Conservation (phyloP, 352 stramenopile species). For the Phytophthora citrophthora region DNA sequence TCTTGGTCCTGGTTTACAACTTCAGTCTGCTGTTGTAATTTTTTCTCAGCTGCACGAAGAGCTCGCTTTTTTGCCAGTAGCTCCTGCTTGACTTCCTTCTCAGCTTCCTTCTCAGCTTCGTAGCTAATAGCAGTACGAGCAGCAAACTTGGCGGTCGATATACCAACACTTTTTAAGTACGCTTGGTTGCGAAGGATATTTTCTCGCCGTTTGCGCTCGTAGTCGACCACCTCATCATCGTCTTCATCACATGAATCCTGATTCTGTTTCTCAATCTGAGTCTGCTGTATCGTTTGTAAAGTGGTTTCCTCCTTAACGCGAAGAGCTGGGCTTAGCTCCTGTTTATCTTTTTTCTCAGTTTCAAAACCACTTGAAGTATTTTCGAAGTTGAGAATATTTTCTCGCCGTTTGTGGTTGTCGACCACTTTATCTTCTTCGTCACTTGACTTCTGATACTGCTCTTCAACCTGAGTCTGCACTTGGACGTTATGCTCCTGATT, state of each 20-base stretch:
- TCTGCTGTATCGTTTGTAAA: neutral
- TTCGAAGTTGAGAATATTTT: neutral
- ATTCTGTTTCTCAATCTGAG: too few species aligned
- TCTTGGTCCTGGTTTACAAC: neutral
- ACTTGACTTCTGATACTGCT: neutral
- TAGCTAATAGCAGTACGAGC: constrained; percentile 15
- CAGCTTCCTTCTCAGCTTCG: neutral
- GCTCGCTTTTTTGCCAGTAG: neutral
- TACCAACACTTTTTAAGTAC: constrained; percentile 40
- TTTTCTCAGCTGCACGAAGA: neutral
- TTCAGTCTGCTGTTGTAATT: neutral
- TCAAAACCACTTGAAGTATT: neutral
- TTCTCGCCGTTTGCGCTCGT: neutral
- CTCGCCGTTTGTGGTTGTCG: neutral
- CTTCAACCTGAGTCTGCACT: neutral
- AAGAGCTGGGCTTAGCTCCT: neutral
- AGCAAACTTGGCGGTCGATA: constrained; percentile 67
- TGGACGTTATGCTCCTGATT: too few species aligned
- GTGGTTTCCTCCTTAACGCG: neutral
- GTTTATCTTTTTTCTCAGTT: neutral
- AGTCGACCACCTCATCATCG: neutral
- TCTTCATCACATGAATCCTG: neutral
- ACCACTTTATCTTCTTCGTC: neutral
- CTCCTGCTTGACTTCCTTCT: neutral
- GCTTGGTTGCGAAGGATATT: constrained; percentile 53